Percentiles rank a stretch among this genome's conserved stretches.
Evolutionary conservation across 2,329 filamentous ascomycete genomes (phyloP).

Genomic region (Pyricularia sp.): DNA sequence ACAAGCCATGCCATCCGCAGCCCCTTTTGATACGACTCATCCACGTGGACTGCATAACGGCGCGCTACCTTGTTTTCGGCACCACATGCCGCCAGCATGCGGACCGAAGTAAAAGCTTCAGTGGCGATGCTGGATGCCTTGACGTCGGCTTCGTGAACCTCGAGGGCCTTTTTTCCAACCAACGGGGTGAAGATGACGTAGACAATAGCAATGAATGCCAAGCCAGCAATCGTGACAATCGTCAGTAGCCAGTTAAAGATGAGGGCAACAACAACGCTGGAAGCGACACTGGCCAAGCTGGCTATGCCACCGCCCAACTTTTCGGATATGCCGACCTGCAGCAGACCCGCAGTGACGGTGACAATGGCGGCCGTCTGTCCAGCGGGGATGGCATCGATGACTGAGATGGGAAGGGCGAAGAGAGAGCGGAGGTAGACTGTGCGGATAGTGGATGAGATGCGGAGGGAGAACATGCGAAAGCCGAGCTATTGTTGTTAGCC

Average conservation of each 20-base stretch:
- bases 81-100: constrained; percentile 32
- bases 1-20: constrained; percentile 14
- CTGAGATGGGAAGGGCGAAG: constrained; percentile 55
- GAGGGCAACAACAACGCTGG: constrained; percentile 41
- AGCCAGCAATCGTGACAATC: constrained; percentile 33
- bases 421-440: constrained; percentile 54
- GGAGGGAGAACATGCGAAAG: constrained; percentile 50
- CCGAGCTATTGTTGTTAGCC: constrained; percentile 26
- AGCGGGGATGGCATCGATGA: constrained; percentile 53
- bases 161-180: constrained; percentile 21
- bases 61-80: constrained; percentile 24
- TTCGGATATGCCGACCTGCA: constrained; percentile 55
- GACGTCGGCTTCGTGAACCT: constrained; percentile 25
- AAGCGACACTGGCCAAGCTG: constrained; percentile 26
- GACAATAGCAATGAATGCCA: constrained; percentile 29
- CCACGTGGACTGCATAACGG: constrained; percentile 25
- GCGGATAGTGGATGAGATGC: constrained; percentile 50
- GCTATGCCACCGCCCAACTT: constrained; percentile 34
- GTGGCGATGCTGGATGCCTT: constrained; percentile 26
- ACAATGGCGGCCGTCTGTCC: constrained; percentile 53
- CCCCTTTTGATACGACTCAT: constrained; percentile 23
- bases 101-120: constrained; percentile 29
- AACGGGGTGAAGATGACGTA: constrained; percentile 22
- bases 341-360: constrained; percentile 50
- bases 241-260: constrained; percentile 41